Evolutionary conservation across 2,329 filamentous ascomycete genomes (phyloP).

Genomic region (Paracoccidioides brasiliensis): DNA sequence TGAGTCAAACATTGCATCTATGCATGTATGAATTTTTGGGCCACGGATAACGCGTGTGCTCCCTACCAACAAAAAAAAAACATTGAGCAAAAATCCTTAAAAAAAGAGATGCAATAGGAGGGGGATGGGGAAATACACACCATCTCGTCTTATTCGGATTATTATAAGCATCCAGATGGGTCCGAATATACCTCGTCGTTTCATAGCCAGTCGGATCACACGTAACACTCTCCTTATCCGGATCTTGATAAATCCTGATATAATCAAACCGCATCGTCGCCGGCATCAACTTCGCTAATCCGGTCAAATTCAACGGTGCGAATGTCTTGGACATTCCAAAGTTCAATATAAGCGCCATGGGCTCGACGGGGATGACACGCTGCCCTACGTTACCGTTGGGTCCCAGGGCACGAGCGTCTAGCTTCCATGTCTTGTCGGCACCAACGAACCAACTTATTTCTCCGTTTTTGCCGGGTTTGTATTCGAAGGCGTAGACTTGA

Average conservation of each 20-base stretch:
- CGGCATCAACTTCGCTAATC: conserved; percentile 43
- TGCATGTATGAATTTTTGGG: conserved; percentile 50
- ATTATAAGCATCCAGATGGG: conserved; percentile 47
- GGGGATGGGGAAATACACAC: conserved; percentile 26
- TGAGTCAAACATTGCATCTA: conserved; percentile 29
- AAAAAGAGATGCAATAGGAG: neutral
- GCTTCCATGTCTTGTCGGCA: conserved; percentile 49
- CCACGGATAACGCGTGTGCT: conserved; percentile 42
- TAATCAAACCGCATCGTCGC: conserved; percentile 57
- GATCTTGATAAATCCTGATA: conserved; percentile 56
- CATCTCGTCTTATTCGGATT: conserved; percentile 53
- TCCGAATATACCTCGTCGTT: conserved; percentile 53
- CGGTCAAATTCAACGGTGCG: conserved; percentile 46
- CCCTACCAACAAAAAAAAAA: conserved; percentile 20
- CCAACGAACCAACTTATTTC: conserved; percentile 59
- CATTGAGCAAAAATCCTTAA: conserved; percentile 2
- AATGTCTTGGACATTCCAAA: conserved; percentile 59
- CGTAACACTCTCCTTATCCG: conserved; percentile 44
- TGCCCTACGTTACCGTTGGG: conserved; percentile 59
- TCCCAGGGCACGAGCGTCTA: conserved; percentile 46
- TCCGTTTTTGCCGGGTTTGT: conserved; percentile 45
- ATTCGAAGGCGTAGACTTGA: conserved; percentile 52
- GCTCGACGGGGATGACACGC: conserved; percentile 52
- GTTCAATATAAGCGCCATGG: conserved; percentile 54
- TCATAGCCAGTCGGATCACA: conserved; percentile 56